These are phyloP conservation scores for Chaetothyriales sp. DNA, from an alignment of 2,329 filamentous ascomycete genomes.

Conservation along the genomic window DNA sequence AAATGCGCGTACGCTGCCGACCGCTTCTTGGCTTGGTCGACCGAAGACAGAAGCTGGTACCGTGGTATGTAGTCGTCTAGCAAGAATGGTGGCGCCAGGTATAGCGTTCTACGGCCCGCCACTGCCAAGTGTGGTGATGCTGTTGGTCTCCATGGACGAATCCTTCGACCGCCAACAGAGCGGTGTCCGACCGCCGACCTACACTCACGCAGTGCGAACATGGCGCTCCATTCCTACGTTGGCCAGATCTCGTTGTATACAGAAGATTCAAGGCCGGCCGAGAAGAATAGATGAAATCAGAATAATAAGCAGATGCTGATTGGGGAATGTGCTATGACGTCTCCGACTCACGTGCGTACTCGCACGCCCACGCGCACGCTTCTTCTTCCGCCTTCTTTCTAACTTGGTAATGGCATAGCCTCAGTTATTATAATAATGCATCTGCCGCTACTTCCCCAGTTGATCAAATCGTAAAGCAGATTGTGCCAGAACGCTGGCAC, in stretches of 20 bases:
- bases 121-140: no score
- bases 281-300: background rate
- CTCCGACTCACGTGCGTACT: no score
- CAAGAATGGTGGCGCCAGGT: constrained; percentile 52
- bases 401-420: no score
- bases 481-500: no score
- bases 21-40: constrained; percentile 59
- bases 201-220: background rate
- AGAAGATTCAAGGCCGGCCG: background rate
- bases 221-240: background rate
- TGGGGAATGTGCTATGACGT: background rate
- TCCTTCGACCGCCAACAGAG: no score
- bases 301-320: background rate
- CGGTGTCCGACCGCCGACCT: background rate
- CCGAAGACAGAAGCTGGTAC: constrained; percentile 54
- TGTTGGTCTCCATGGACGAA: constrained; percentile 3
- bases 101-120: constrained; percentile 22
- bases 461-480: no score
- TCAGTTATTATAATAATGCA: no score
- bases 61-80: constrained; percentile 61
- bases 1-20: constrained; percentile 62
- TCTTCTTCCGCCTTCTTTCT: no score
- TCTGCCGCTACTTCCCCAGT: no score
- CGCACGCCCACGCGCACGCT: no score
- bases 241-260: background rate